Evolutionary conservation across 2,329 filamentous ascomycete species (phyloP), one percentile per base, ranked within the genome.

Genomic region (Macroventuria anomochaeta): DNA sequence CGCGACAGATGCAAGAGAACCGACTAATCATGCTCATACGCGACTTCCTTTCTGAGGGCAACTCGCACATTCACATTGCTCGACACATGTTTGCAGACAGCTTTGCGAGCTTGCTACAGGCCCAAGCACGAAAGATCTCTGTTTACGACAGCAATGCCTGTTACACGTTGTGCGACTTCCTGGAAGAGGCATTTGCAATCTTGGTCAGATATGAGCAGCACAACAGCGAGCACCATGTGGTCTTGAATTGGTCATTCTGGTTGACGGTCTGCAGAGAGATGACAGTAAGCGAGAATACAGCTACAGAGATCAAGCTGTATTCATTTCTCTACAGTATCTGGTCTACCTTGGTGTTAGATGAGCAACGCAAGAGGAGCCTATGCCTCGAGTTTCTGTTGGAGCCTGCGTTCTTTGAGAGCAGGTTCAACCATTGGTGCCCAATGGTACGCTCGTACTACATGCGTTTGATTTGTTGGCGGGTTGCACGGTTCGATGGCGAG

Each of bases 371-470:
- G 73, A 80, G 83, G 51, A 78, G 82, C 12, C 71, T 96, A 15
- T 96, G 90, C 69, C 66, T 89, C 23, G 85, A 86, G 18, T 93
- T 95, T 80, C 77, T 97, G 32, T 78, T 97, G 11, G 83, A 87
- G 6, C 87, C 89, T 47, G 81, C 87, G 21, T 83, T 88, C 2
- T 96, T 96, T 71, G 86, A 90, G 68, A 85, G 85, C 56, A 87
- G 91, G 57, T 97, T 96, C 76, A 93, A 89, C 68, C 91, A 96
- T 68, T 96, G 93, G 92, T 96, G 91, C 68, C 91, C 93, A 0
- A 96, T 96, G 93, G 91, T 96, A 18, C 85, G 93, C 56, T 89
- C 91, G 12, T 97, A 96, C 73, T 97, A 88, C 71, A 95, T 96
- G 84, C 90, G 93, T 39, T 78, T 97, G 42, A 76, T 96, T 18